Evolutionary conservation across 108 stramenopile genomes (phyloP).

Genomic region (Bacterosira constricta): DNA sequence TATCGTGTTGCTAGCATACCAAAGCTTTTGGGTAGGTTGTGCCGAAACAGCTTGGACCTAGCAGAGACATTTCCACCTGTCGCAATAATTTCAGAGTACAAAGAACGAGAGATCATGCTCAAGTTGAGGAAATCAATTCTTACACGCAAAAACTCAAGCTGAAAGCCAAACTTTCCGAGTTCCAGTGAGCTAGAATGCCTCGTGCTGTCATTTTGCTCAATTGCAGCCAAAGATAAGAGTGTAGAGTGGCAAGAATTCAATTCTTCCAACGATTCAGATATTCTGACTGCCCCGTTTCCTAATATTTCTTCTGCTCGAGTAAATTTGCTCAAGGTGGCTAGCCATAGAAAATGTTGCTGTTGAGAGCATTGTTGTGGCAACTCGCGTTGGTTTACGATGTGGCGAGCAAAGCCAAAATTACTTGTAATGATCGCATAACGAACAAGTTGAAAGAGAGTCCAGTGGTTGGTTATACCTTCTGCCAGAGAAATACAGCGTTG

Average conservation of each 20-base stretch:
- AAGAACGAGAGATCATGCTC: neutral
- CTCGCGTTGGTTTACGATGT: conserved; percentile 13
- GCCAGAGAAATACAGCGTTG: neutral
- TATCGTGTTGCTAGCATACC: conserved; percentile 19
- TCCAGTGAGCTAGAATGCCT: no score
- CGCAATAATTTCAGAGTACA: conserved; percentile 13
- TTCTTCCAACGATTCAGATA: conserved; percentile 8
- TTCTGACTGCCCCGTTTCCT: conserved; percentile 6
- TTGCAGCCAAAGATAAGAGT: conserved; percentile 12
- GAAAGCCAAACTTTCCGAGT: conserved; percentile 20
- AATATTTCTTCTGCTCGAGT: conserved; percentile 28
- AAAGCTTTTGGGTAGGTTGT: conserved; percentile 19
- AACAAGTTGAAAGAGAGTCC: conserved; percentile 31
- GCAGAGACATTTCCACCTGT: conserved; percentile 13
- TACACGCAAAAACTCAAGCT: conserved; percentile 8
- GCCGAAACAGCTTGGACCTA: conserved; percentile 6
- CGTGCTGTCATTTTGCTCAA: neutral
- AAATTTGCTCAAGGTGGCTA: conserved; percentile 6
- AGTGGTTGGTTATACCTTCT: neutral
- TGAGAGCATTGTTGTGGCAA: conserved; percentile 3
- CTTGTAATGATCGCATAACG: conserved; percentile 15
- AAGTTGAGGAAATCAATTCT: conserved; percentile 28
- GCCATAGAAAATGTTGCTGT: conserved; percentile 28
- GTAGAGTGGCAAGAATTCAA: conserved; percentile 13
- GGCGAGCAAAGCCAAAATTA: conserved; percentile 19